Evolutionary conservation across 2,329 filamentous ascomycete genomes (phyloP).

Genomic region (Didymosphaeria variabile): DNA sequence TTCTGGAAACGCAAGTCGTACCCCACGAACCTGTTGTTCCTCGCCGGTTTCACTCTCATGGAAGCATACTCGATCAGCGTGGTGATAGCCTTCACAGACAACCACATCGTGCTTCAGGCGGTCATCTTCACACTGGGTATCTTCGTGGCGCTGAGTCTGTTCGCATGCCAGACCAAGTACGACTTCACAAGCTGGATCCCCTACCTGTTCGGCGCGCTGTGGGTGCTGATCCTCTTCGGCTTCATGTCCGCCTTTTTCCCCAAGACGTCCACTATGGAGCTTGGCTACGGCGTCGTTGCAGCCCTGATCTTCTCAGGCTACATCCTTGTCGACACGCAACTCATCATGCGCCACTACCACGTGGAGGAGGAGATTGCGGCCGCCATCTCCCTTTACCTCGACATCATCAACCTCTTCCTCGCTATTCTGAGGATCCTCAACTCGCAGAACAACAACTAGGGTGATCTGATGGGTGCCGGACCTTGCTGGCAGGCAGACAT

Average conservation of each 20-base stretch:
- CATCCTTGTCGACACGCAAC: slow-evolving; percentile 94
- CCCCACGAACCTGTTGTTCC: slow-evolving; percentile 92
- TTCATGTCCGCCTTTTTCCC: slow-evolving; percentile 94
- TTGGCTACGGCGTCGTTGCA: slow-evolving; percentile 81
- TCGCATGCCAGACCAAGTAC: slow-evolving; percentile 97
- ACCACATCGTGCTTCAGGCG: slow-evolving; percentile 85
- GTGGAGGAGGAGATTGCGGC: slow-evolving; percentile 98
- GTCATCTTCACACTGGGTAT: slow-evolving; percentile 81
- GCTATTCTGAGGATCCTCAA: slow-evolving; percentile 96
- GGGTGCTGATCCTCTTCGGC: slow-evolving; percentile 90
- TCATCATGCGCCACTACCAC: slow-evolving; percentile 94
- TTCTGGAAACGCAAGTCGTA: slow-evolving; percentile 69
- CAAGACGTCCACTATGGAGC: slow-evolving; percentile 79
- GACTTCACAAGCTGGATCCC: slow-evolving; percentile 98
- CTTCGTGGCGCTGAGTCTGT: slow-evolving; percentile 73
- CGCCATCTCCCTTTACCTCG: slow-evolving; percentile 92
- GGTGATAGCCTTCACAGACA: slow-evolving; percentile 89
- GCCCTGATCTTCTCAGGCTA: slow-evolving; percentile 94
- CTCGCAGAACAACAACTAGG: slow-evolving; percentile 90
- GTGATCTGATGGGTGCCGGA: not conserved
- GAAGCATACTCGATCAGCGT: slow-evolving; percentile 95
- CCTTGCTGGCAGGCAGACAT: not conserved
- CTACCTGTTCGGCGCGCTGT: slow-evolving; percentile 89
- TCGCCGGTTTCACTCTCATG: slow-evolving; percentile 85
- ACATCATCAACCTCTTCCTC: slow-evolving; percentile 97